phyloP scores from a whole-genome alignment of 805 yeast genomes.

The Priceomyces medius region DNA sequence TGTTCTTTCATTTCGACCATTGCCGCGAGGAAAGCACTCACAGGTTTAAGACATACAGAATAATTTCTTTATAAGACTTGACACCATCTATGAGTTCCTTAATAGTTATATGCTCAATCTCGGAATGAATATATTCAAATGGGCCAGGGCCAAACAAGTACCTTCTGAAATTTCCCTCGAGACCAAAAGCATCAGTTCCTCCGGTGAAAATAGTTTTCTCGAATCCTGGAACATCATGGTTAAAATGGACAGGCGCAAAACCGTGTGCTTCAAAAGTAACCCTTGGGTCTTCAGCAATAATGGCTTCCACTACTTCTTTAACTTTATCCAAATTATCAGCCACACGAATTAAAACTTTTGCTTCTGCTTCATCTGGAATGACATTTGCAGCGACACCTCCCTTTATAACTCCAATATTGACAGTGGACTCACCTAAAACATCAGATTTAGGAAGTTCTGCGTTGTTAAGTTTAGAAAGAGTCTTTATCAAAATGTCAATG shows the following conservation, averaged over 20 bases:
- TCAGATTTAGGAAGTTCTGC: slow-evolving; percentile 50
- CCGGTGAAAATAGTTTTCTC: slow-evolving; percentile 46
- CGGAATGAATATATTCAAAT: slow-evolving; percentile 60
- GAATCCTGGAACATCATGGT: slow-evolving; percentile 5
- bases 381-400: slow-evolving; percentile 72
- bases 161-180: slow-evolving; percentile 25
- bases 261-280: slow-evolving; percentile 16
- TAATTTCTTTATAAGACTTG: slow-evolving; percentile 50
- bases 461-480: slow-evolving; percentile 45
- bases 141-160: slow-evolving; percentile 70
- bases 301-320: slow-evolving; percentile 30
- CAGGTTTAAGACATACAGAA: slow-evolving; percentile 19
- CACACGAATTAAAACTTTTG: slow-evolving; percentile 51
- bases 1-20: too few species aligned
- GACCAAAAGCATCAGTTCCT: slow-evolving; percentile 42
- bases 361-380: slow-evolving; percentile 56
- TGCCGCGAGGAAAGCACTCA: background rate
- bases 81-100: slow-evolving; percentile 50
- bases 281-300: slow-evolving; percentile 27
- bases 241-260: slow-evolving; percentile 2
- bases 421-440: slow-evolving; percentile 58
- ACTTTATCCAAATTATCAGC: slow-evolving; percentile 47
- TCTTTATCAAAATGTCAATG: slow-evolving; percentile 51
- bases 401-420: slow-evolving; percentile 55
- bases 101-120: slow-evolving; percentile 51